Evolutionary conservation across 148 eudicot species (phyloP).

Genomic region (Polygonum aviculare): DNA sequence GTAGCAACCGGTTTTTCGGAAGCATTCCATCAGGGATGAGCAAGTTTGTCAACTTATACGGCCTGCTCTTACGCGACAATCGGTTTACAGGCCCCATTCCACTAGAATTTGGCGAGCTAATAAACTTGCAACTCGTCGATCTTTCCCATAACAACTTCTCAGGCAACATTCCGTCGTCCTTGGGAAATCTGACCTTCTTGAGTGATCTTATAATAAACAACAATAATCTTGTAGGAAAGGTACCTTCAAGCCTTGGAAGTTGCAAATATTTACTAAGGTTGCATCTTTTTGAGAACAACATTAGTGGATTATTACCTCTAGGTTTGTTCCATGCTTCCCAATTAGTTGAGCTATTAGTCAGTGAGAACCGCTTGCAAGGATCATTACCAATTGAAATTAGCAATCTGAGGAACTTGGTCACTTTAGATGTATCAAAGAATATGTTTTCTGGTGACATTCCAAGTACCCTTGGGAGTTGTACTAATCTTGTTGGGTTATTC

Average conservation of each 20-base stretch:
- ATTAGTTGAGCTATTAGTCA: conserved; percentile 6
- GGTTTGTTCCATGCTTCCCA: conserved; percentile 19
- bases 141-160: conserved; percentile 17
- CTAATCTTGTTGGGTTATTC: conserved; percentile 11
- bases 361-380: conserved; percentile 25
- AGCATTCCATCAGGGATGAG: conserved; percentile 19
- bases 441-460: conserved; percentile 28
- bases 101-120: conserved; percentile 18
- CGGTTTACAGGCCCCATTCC: conserved; percentile 25
- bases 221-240: conserved; percentile 23
- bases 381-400: conserved; percentile 25
- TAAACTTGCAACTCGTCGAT: not conserved
- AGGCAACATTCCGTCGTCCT: conserved; percentile 26
- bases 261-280: conserved; percentile 17
- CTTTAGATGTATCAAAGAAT: conserved; percentile 18
- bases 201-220: not conserved
- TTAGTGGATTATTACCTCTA: conserved; percentile 29
- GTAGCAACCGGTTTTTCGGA: conserved; percentile 16
- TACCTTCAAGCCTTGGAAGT: conserved; percentile 31
- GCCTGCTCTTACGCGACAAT: not conserved
- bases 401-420: conserved; percentile 18
- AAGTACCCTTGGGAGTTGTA: conserved; percentile 17
- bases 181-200: conserved; percentile 29
- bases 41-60: conserved; percentile 14
- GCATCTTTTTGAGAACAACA: conserved; percentile 19